phyloP scores from a whole-genome alignment of 768 basidiomycete species.

The Macrolepiota dolichaula region DNA sequence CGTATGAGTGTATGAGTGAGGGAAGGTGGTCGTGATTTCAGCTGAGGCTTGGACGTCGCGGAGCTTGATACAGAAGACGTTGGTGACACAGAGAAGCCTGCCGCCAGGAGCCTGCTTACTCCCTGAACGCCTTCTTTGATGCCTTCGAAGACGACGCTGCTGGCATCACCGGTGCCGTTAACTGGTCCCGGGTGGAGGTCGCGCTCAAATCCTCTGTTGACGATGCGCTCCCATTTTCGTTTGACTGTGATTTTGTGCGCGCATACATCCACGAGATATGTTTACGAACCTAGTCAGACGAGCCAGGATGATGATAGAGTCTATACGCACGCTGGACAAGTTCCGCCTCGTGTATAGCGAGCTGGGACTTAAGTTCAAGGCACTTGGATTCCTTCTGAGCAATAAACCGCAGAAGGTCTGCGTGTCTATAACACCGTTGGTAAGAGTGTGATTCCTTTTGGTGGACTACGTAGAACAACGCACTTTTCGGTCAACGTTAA shows the following conservation, averaged over 20 bases:
- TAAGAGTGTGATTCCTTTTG: not conserved
- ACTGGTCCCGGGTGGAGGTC: slow-evolving; percentile 16
- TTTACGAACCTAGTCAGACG: not conserved
- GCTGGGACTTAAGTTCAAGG: slow-evolving; percentile 74
- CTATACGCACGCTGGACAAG: slow-evolving; percentile 51
- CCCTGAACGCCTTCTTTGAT: slow-evolving; percentile 66
- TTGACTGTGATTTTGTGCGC: slow-evolving; percentile 46
- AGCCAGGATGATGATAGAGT: not conserved
- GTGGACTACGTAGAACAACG: slow-evolving; percentile 21
- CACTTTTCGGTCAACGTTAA: slow-evolving; percentile 72
- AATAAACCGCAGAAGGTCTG: slow-evolving; percentile 78
- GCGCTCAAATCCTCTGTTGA: slow-evolving; percentile 55
- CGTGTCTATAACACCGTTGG: slow-evolving; percentile 47
- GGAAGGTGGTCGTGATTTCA: slow-evolving; percentile 15
- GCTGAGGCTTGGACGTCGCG: not conserved
- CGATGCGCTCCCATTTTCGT: slow-evolving; percentile 80
- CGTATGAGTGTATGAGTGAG: slow-evolving; percentile 17
- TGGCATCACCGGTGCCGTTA: not conserved
- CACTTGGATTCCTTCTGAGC: slow-evolving; percentile 86
- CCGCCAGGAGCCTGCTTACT: slow-evolving; percentile 52
- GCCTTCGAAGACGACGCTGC: slow-evolving; percentile 39
- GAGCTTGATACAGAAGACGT: slow-evolving; percentile 1
- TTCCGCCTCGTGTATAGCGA: slow-evolving; percentile 70
- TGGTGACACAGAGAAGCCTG: slow-evolving; percentile 29
- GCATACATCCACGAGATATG: not conserved